phyloP scores from a whole-genome alignment of 305 asterid species.

The Nicotiana rustica region DNA sequence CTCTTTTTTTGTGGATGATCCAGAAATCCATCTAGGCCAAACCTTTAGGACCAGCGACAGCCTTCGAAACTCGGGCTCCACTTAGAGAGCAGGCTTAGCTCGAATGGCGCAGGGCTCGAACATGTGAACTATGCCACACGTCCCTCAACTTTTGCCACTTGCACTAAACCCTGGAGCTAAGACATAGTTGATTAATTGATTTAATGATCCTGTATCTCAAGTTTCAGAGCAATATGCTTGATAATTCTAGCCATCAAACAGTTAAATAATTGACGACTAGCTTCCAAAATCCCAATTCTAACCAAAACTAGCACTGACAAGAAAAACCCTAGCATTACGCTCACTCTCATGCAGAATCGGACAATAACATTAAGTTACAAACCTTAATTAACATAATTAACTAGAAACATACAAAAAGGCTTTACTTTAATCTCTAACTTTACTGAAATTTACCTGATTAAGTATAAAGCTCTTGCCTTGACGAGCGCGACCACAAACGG shows the following conservation, averaged over 20 bases:
- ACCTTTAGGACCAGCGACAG: too few relatives aligned
- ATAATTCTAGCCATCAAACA: conserved; percentile 2
- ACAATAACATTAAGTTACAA: not conserved
- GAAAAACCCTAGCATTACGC: not conserved
- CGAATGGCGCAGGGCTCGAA: too few relatives aligned
- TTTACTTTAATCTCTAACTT: not conserved
- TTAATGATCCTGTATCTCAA: not conserved
- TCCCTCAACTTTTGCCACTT: too few relatives aligned
- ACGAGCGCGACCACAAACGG: conserved; percentile 98
- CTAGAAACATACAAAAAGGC: not conserved
- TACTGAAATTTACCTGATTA: conserved; percentile 41
- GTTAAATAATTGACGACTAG: not conserved
- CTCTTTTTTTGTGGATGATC: too few relatives aligned
- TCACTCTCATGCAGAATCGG: not conserved
- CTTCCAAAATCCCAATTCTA: conserved; percentile 9
- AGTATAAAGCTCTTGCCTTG: conserved; percentile 94
- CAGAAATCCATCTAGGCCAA: too few relatives aligned
- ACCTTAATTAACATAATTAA: not conserved
- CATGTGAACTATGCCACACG: too few relatives aligned
- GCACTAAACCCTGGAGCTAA: too few relatives aligned
- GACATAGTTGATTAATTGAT: not conserved
- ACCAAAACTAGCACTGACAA: conserved; percentile 11
- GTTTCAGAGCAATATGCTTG: conserved; percentile 17
- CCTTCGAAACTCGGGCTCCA: too few relatives aligned
- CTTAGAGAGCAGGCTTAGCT: too few relatives aligned